Conservation (phyloP, 2,329 filamentous ascomycete species). For the Neurospora sp. region DNA sequence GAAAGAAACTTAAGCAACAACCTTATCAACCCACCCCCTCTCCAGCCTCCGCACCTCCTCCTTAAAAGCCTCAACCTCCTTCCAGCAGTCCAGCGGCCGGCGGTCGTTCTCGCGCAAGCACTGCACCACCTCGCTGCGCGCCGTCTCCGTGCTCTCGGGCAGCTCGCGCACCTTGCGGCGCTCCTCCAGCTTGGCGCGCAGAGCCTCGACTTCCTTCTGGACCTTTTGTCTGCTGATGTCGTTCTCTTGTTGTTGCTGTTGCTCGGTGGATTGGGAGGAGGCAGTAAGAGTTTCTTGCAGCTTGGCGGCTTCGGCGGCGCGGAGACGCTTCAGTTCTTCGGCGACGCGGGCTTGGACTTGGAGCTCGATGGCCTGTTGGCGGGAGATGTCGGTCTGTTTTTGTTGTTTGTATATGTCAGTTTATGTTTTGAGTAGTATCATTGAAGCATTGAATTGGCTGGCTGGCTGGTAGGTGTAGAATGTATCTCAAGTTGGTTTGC, state of each 20-base stretch:
- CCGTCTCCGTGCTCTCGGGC: conserved; percentile 62
- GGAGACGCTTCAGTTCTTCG: conserved; percentile 73
- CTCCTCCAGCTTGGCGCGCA: conserved; percentile 50
- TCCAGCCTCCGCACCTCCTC: conserved; percentile 79
- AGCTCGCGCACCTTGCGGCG: conserved; percentile 57
- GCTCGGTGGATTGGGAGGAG: conserved; percentile 26
- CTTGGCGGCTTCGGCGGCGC: conserved; percentile 57
- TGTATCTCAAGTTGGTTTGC: not conserved
- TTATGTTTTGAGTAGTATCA: not conserved
- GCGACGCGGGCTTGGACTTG: conserved; percentile 82
- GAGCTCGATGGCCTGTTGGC: conserved; percentile 73
- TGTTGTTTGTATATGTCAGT: not conserved
- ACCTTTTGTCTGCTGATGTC: conserved; percentile 37
- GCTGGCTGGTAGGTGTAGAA: not conserved
- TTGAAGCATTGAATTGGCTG: not conserved
- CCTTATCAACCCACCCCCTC: conserved; percentile 77
- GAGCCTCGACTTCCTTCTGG: conserved; percentile 47
- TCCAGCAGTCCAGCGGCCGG: conserved; percentile 86
- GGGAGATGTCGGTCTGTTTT: conserved; percentile 74
- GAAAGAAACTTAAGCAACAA: conserved; percentile 34
- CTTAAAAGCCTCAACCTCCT: conserved; percentile 87
- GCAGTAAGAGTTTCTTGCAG: conserved; percentile 57
- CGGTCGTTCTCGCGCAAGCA: conserved; percentile 80
- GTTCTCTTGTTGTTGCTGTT: conserved; percentile 16
- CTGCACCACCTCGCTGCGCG: conserved; percentile 65